Percentiles rank a stretch among this genome's conserved stretches.
These are phyloP conservation scores for Ophiostoma ips DNA, from an alignment of 2,329 filamentous ascomycete species.

Conservation along the genomic window DNA sequence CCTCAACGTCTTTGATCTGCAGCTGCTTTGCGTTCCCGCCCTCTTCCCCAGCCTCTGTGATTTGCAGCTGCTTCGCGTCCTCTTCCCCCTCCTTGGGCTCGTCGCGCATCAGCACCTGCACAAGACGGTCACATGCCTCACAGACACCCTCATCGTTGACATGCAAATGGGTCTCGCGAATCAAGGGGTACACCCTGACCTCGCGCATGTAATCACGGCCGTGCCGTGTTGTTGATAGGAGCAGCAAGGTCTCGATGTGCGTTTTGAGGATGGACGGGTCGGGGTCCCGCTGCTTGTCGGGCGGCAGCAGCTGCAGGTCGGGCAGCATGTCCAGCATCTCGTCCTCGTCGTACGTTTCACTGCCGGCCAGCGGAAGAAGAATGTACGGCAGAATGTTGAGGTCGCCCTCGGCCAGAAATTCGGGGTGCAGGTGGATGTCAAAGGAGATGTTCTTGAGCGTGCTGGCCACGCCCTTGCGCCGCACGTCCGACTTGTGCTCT, in stretches of 20 bases:
- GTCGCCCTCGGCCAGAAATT: conserved; percentile 55
- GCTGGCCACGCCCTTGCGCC: conserved; percentile 85
- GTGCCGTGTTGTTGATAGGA: conserved; percentile 65
- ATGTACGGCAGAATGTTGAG: conserved; percentile 81
- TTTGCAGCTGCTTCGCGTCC: conserved; percentile 26
- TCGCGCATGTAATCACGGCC: conserved; percentile 61
- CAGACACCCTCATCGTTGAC: conserved; percentile 66
- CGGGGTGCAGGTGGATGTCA: conserved; percentile 56
- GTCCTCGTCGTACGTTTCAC: conserved; percentile 76
- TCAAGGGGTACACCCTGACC: conserved; percentile 75
- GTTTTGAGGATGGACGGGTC: conserved; percentile 67
- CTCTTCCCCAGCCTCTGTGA: conserved; percentile 30
- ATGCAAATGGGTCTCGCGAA: conserved; percentile 71
- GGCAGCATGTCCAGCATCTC: conserved; percentile 78
- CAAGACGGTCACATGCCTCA: conserved; percentile 76
- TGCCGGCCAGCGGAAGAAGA: conserved; percentile 73
- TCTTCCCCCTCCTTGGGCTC: conserved; percentile 32
- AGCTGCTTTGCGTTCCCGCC: conserved; percentile 41
- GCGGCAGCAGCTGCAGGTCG: conserved; percentile 76
- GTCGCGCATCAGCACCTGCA: conserved; percentile 76
- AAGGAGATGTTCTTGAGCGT: conserved; percentile 93
- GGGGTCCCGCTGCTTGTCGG: conserved; percentile 74
- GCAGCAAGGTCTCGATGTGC: conserved; percentile 74
- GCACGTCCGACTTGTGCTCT: conserved; percentile 69
- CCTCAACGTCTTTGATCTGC: conserved; percentile 25